Evolutionary conservation across 176 grass and related monocot genomes (phyloP).

Genomic region (Bonia amplexicaulis): DNA sequence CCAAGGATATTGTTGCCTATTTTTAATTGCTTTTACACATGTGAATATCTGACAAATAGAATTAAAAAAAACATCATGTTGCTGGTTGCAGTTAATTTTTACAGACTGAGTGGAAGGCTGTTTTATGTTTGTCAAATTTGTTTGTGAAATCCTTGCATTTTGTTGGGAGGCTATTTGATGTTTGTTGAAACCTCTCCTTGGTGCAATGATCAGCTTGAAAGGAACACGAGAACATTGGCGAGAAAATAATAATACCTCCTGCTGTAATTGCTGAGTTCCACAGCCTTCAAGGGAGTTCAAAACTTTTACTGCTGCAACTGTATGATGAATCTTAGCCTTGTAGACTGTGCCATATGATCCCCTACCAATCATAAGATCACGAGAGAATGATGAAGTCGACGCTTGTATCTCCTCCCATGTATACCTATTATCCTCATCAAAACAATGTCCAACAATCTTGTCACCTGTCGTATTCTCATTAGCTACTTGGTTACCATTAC

Average conservation of each 20-base stretch:
- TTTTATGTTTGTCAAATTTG: background rate
- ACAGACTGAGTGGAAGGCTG: background rate
- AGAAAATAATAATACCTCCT: conserved; percentile 59
- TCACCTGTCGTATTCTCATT: conserved; percentile 22
- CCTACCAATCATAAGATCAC: conserved; percentile 56
- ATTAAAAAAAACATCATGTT: background rate
- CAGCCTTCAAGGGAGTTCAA: conserved; percentile 59
- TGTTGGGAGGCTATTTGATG: background rate
- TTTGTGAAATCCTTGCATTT: background rate
- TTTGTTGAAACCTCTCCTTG: background rate
- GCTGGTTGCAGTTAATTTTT: background rate
- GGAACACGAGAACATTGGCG: background rate
- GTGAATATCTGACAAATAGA: background rate
- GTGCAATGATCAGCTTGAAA: background rate
- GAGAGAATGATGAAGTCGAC: conserved; percentile 68
- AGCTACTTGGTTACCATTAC: conserved; percentile 5
- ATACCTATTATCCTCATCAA: conserved; percentile 45
- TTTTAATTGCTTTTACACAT: background rate
- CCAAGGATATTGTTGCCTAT: background rate
- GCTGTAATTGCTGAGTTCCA: conserved; percentile 67
- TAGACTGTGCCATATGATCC: conserved; percentile 89
- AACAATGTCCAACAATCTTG: background rate
- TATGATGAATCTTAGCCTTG: conserved; percentile 72
- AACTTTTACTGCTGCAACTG: conserved; percentile 76
- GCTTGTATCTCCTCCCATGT: conserved; percentile 77